Evolutionary conservation across 2,329 filamentous ascomycete species (phyloP), one percentile per base, ranked within the genome.

Genomic region (Acrodontium crateriforme): DNA sequence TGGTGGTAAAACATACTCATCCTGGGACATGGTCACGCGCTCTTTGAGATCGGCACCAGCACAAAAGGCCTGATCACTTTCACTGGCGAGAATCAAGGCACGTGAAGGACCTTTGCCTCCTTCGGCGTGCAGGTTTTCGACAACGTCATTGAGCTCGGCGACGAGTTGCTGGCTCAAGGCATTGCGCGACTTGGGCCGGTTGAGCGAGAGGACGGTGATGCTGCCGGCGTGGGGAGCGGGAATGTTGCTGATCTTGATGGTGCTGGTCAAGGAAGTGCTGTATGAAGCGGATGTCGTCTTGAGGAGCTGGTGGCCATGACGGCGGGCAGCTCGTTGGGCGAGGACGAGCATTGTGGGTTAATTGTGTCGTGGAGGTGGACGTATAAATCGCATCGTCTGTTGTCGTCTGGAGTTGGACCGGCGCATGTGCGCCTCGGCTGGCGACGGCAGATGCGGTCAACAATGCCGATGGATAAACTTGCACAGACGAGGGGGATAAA

Each of bases 31-130:
- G 3, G 66, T 70, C 33, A 69, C 68, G 16, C 87, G 65, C 63
- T 94, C 87, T 52, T 94, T 95, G 46, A 98, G 58, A 51, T 98
- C 89, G 3, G 89, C 89, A 19, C 89, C 89, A 0, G 89, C 83
- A 55, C 89, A 98, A 55, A 98, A 98, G 45, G 75, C 78, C 14
- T 71, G 65, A 43, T 94, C 82, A n/a, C 82, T 69, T 21, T 82
- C 81, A 47, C 81, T 91, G 8, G 82, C 79, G 10, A 98, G 45
- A 21, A 98, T 71, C 41, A 98, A 54, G 2, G 81, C 87, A 39
- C 89, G 64, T 10, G 85, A 94, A 17, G 63, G 55, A 3, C 69
- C 69, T 14, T 55, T 56, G 4, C 62, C 64, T 3, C 59, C 59
- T 45, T 76, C 69, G 10, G 34, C 34, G 31, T 78, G 71, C 24